Percentiles rank a stretch among this genome's conserved stretches.
These are phyloP conservation scores for Pseudohalonectria lignicola DNA, from an alignment of 2,329 filamentous ascomycete genomes.

Conservation along the genomic window DNA sequence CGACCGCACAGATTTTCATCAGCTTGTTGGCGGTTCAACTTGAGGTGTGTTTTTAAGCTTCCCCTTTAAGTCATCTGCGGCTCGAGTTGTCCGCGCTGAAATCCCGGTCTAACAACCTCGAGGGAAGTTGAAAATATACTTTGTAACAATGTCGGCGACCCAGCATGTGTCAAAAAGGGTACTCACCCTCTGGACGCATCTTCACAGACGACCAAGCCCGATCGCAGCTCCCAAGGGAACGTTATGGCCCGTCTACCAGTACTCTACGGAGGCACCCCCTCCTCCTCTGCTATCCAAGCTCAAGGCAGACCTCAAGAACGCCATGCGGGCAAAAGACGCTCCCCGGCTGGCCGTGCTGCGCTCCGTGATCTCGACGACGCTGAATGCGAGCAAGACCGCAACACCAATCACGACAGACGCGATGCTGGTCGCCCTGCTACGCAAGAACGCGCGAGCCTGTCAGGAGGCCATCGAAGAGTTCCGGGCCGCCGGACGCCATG, in stretches of 20 bases:
- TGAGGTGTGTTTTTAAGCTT: background rate
- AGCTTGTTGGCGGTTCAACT: no score
- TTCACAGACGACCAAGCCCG: background rate
- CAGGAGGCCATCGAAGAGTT: slow-evolving; percentile 55
- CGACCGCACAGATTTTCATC: background rate
- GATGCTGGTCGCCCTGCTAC: slow-evolving; percentile 56
- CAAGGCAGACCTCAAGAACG: slow-evolving; percentile 51
- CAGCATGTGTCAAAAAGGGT: background rate
- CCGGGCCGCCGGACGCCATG: slow-evolving; percentile 48
- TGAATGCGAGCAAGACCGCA: slow-evolving; percentile 65
- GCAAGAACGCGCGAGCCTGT: slow-evolving; percentile 47
- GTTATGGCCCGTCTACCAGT: slow-evolving; percentile 13
- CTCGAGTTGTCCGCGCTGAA: no score
- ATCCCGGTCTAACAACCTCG: no score
- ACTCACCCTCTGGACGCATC: background rate
- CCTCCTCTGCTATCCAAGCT: slow-evolving; percentile 41
- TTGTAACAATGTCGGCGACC: background rate
- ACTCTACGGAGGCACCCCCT: slow-evolving; percentile 20
- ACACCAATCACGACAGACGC: slow-evolving; percentile 60
- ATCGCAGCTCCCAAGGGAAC: no score
- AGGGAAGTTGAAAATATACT: no score
- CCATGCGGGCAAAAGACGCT: slow-evolving; percentile 55
- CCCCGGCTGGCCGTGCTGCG: slow-evolving; percentile 59
- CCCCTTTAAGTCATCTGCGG: no score
- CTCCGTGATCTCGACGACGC: slow-evolving; percentile 54